Evolutionary conservation across 257 asterid species (phyloP).

Genomic region (Primulina huaijiensis): DNA sequence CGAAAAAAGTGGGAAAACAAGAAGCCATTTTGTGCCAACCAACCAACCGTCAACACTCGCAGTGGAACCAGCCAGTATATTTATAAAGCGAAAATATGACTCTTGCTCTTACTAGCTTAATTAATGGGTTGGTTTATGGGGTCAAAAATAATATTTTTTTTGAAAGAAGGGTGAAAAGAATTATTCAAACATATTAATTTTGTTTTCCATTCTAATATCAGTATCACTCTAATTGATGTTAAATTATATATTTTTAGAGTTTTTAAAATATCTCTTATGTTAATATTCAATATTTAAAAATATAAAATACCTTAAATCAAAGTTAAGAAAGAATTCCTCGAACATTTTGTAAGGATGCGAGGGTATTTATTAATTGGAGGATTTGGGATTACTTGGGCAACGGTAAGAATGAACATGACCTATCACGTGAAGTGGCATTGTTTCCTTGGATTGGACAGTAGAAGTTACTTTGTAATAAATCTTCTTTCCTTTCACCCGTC

Average conservation of each 20-base stretch:
- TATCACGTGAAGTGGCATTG: slow-evolving; percentile 38
- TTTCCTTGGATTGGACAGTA: slow-evolving; percentile 23
- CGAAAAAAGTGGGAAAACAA: slow-evolving; percentile 27
- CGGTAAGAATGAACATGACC: slow-evolving; percentile 47
- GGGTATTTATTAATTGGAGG: slow-evolving; percentile 1
- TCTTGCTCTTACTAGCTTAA: slow-evolving; percentile 19
- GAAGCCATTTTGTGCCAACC: slow-evolving; percentile 43
- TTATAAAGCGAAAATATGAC: slow-evolving; percentile 41
- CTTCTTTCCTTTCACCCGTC: slow-evolving; percentile 26
- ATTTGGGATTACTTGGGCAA: slow-evolving; percentile 25
- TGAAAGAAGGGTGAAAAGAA: too few species aligned
- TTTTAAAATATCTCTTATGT: too few species aligned
- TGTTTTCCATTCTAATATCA: too few species aligned
- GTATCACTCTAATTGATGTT: too few species aligned
- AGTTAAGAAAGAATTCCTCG: too few species aligned
- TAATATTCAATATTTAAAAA: too few species aligned
- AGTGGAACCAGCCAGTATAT: slow-evolving; percentile 34
- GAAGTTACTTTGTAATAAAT: slow-evolving; percentile 19
- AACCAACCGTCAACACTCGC: slow-evolving; percentile 24
- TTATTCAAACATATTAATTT: not conserved
- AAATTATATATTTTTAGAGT: too few species aligned
- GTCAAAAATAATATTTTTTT: too few species aligned
- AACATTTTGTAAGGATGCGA: not conserved
- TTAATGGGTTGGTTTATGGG: not conserved
- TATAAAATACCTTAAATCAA: too few species aligned